Conservation (phyloP, 176 grass and related monocot genomes). For the Ampelocalamus luodianensis region DNA sequence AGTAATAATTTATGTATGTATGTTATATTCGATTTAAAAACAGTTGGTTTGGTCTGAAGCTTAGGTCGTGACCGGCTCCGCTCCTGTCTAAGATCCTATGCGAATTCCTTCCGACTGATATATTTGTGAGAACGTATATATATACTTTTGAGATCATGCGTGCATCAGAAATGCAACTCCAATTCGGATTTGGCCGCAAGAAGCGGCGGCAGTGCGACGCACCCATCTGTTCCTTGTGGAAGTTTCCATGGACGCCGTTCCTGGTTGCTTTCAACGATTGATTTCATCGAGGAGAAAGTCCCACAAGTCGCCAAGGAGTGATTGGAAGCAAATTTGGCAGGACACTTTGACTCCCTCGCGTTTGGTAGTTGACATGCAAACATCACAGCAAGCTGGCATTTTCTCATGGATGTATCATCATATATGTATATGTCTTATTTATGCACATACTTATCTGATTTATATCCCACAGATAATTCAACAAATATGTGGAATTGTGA, state of each 20-base stretch:
- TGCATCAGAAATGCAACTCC: not conserved
- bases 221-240: not conserved
- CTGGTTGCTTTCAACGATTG: slow-evolving; percentile 34
- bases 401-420: not conserved
- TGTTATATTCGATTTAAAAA: no score
- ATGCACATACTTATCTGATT: not conserved
- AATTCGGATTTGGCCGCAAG: not conserved
- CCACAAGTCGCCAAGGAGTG: not conserved
- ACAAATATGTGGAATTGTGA: not conserved
- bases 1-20: no score
- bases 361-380: slow-evolving; percentile 46
- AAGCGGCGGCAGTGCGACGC: not conserved
- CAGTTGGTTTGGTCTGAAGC: no score
- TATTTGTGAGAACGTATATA: not conserved
- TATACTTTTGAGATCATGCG: not conserved
- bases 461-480: not conserved
- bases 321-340: slow-evolving; percentile 42
- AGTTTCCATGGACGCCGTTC: slow-evolving; percentile 18
- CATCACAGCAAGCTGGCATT: slow-evolving; percentile 46
- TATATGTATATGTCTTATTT: not conserved
- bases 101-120: no score
- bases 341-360: slow-evolving; percentile 26
- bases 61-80: no score
- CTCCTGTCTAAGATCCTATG: no score
- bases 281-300: not conserved